Percentiles rank a stretch among this genome's conserved stretches.
These are phyloP conservation scores for Mycosphaerella sp. DNA, from an alignment of 2,329 filamentous ascomycete species.

Conservation along the genomic window DNA sequence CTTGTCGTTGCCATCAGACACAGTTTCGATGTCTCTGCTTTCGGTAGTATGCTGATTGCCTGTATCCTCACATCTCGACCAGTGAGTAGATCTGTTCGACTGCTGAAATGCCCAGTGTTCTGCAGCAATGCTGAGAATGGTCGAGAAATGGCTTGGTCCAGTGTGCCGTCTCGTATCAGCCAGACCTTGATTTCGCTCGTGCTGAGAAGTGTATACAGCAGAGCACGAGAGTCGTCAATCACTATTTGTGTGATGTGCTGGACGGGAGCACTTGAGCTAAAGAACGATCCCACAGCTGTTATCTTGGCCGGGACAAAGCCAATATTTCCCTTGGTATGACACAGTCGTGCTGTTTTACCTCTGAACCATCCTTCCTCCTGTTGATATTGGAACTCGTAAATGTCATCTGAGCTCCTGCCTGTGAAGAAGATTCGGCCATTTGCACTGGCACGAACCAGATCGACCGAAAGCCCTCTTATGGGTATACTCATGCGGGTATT, in stretches of 20 bases:
- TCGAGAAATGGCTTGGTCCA: conserved; percentile 51
- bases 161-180: conserved; percentile 66
- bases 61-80: conserved; percentile 64
- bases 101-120: conserved; percentile 80
- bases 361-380: conserved; percentile 98
- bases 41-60: conserved; percentile 77
- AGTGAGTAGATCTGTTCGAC: conserved; percentile 63
- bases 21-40: conserved; percentile 70
- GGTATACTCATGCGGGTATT: conserved; percentile 80
- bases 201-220: conserved; percentile 87
- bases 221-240: conserved; percentile 78
- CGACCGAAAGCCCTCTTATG: conserved; percentile 64
- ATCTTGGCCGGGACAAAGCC: conserved; percentile 41
- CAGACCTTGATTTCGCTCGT: conserved; percentile 86
- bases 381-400: conserved; percentile 93
- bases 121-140: conserved; percentile 50
- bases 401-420: conserved; percentile 71
- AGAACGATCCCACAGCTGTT: conserved; percentile 23
- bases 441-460: conserved; percentile 68
- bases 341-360: conserved; percentile 64
- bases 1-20: conserved; percentile 87
- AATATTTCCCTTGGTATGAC: conserved; percentile 53
- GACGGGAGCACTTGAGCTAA: conserved; percentile 32
- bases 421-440: conserved; percentile 92
- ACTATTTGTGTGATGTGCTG: conserved; percentile 73